These are phyloP conservation scores for Leccinum fallax DNA, from an alignment of 1,284 basidiomycete species.

Conservation along the genomic window DNA sequence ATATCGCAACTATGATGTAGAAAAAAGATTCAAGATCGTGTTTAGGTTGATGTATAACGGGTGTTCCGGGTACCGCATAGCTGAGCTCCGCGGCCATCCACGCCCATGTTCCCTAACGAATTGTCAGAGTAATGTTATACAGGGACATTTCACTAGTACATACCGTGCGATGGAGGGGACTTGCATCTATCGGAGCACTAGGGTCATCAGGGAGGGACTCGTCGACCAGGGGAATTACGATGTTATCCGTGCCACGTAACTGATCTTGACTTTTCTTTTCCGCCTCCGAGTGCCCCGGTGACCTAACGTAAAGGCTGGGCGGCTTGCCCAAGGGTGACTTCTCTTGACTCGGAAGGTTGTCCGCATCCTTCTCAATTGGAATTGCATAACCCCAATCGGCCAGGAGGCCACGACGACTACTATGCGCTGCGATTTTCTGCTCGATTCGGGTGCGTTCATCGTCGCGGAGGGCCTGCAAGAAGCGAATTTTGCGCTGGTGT, in stretches of 20 bases:
- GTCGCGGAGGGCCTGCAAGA: not conserved
- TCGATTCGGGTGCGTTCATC: not conserved
- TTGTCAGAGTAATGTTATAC: not conserved
- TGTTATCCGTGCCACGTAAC: not conserved
- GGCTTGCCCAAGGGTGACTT: not conserved
- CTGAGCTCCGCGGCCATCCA: slow-evolving; percentile 16
- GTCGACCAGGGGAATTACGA: not conserved
- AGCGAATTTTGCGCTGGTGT: not conserved
- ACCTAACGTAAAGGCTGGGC: not conserved
- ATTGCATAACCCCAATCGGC: not conserved
- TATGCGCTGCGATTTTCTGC: not conserved
- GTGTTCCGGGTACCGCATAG: not conserved
- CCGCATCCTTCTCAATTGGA: not conserved
- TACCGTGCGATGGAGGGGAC: not conserved
- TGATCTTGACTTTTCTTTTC: not conserved
- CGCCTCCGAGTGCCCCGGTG: not conserved
- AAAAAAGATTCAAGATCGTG: not conserved
- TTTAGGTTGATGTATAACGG: not conserved
- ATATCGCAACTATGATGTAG: not conserved
- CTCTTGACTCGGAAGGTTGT: not conserved
- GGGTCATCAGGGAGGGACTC: not conserved
- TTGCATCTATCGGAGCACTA: not conserved
- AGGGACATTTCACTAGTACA: not conserved
- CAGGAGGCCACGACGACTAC: not conserved
- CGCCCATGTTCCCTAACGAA: slow-evolving; percentile 5